Conservation (phyloP, 2,329 filamentous ascomycete genomes). For the Colletotrichum sp. region DNA sequence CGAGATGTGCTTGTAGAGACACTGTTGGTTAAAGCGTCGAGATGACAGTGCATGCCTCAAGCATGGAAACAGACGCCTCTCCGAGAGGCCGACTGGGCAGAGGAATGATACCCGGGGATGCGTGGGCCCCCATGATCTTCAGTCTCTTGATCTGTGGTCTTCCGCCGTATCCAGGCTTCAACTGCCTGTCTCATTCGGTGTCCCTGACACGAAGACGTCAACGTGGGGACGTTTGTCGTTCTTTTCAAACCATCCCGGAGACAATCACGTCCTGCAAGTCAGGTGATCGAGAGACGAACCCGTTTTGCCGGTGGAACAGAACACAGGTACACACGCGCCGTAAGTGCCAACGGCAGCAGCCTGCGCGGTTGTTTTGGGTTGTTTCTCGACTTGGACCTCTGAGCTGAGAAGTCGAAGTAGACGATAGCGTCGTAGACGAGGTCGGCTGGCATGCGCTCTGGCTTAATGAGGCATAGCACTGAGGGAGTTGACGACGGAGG, state of each 20-base stretch:
- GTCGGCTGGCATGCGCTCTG: neutral
- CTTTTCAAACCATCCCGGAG: neutral
- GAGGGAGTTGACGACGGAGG: neutral
- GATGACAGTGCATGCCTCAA: constrained; percentile 9
- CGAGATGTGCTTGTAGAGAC: neutral
- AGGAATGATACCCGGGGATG: constrained; percentile 1
- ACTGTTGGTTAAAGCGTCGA: neutral
- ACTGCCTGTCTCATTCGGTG: neutral
- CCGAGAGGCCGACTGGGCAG: neutral
- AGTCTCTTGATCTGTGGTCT: constrained; percentile 5
- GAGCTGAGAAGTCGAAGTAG: neutral
- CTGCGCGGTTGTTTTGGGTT: neutral
- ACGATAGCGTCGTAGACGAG: neutral
- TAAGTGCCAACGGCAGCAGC: neutral
- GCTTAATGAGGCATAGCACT: neutral
- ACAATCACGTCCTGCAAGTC: neutral
- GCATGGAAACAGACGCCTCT: neutral
- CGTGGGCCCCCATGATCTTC: neutral
- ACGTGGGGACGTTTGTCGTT: constrained; percentile 14
- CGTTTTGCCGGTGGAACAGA: neutral
- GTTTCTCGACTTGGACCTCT: neutral
- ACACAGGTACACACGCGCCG: neutral
- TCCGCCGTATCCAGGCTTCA: neutral
- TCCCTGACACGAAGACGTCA: constrained; percentile 10
- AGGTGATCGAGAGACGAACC: neutral